Conservation (phyloP, 2,329 filamentous ascomycete species). For the Cryphonectria naterciae region DNA sequence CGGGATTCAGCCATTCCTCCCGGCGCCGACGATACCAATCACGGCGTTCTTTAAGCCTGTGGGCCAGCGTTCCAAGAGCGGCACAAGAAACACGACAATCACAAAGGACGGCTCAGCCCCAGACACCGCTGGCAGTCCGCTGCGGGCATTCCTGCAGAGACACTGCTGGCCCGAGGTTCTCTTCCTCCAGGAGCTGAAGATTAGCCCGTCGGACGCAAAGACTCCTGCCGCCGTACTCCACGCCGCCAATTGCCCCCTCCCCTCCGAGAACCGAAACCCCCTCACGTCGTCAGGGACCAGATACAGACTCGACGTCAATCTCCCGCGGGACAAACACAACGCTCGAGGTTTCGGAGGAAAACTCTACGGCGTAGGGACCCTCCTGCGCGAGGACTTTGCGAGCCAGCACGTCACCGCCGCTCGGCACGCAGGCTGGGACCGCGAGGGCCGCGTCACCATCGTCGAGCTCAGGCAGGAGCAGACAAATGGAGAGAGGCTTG, state of each 20-base stretch:
- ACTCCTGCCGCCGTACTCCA: constrained; percentile 27
- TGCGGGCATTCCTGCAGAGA: constrained; percentile 33
- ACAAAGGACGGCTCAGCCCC: not conserved
- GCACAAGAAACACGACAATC: not conserved
- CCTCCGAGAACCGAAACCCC: constrained; percentile 14
- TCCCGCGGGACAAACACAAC: constrained; percentile 54
- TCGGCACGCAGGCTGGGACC: constrained; percentile 52
- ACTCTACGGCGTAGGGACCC: constrained; percentile 55
- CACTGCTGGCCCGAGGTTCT: constrained; percentile 35
- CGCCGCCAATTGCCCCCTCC: constrained; percentile 31
- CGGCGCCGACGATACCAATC: constrained; percentile 30
- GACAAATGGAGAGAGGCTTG: not conserved
- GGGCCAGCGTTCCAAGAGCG: not conserved
- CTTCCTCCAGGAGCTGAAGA: constrained; percentile 37
- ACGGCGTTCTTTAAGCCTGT: constrained; percentile 35
- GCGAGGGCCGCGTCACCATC: constrained; percentile 55
- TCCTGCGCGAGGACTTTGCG: constrained; percentile 50
- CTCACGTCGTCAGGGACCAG: constrained; percentile 12
- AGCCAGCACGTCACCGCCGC: constrained; percentile 36
- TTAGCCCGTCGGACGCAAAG: constrained; percentile 27
- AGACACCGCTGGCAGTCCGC: not conserved
- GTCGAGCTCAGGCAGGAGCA: constrained; percentile 38
- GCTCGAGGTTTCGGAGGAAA: constrained; percentile 53
- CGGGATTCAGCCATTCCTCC: constrained; percentile 33
- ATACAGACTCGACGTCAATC: constrained; percentile 44